These are phyloP conservation scores for Kockiozyma suomiensis DNA, from an alignment of 805 yeast genomes.

Conservation along the genomic window DNA sequence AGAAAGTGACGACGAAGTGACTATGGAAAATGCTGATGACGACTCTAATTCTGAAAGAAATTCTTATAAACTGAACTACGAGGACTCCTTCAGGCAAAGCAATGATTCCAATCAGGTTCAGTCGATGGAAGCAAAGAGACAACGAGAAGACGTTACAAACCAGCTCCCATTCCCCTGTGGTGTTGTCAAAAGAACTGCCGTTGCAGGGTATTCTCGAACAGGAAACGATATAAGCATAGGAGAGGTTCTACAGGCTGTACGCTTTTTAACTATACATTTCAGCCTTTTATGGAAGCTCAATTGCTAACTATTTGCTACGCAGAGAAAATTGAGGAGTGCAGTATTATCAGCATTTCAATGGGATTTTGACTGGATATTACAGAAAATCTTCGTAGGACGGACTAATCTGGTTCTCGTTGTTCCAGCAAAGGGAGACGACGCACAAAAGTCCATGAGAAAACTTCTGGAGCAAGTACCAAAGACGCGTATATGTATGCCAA, in stretches of 20 bases:
- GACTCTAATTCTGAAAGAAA: neutral
- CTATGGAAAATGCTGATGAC: neutral
- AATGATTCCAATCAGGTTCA: too few relatives aligned
- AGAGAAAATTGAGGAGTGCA: constrained; percentile 19
- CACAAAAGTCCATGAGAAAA: neutral
- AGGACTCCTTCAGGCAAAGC: neutral
- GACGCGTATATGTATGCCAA: constrained; percentile 28
- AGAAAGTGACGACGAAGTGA: constrained; percentile 5
- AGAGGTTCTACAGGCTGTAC: constrained; percentile 31
- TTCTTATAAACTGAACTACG: neutral
- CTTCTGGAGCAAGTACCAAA: constrained; percentile 15
- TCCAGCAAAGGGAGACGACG: constrained; percentile 28
- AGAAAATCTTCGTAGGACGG: constrained; percentile 20
- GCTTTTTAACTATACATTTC: neutral
- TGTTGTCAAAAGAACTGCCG: constrained; percentile 30
- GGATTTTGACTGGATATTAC: constrained; percentile 31
- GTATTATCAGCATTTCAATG: constrained; percentile 33
- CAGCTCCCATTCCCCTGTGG: constrained; percentile 24
- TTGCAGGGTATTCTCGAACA: constrained; percentile 19
- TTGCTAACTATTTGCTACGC: neutral
- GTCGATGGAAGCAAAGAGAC: constrained; percentile 7
- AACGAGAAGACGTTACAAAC: constrained; percentile 6
- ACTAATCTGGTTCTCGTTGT: constrained; percentile 26
- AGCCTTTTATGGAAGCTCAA: too few relatives aligned
- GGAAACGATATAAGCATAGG: constrained; percentile 27